Percentiles rank a stretch among this genome's conserved stretches.
Evolutionary conservation across 1,139 yeast species (phyloP).

Genomic region (Geotrichum carabidarum): DNA sequence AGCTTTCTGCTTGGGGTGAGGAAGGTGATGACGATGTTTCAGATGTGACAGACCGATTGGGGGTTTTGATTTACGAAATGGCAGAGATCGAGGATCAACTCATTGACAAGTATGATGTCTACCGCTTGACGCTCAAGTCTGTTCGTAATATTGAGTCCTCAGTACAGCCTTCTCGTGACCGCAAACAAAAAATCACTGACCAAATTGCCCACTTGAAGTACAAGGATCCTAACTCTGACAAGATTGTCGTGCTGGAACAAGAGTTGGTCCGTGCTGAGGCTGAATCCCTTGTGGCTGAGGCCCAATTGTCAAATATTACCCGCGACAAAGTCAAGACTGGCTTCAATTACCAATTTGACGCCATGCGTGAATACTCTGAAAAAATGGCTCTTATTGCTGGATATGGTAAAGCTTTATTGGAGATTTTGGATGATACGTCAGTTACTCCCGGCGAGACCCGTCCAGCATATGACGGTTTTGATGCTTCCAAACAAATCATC

Average conservation of each 20-base stretch:
- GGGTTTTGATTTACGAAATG: constrained; percentile 90
- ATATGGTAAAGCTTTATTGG: constrained; percentile 94
- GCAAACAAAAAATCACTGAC: constrained; percentile 95
- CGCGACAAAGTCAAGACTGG: constrained; percentile 97
- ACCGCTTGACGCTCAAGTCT: constrained; percentile 91
- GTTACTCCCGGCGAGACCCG: constrained; percentile 99
- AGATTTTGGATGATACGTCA: constrained; percentile 91
- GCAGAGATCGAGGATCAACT: constrained; percentile 97
- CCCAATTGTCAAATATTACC: constrained; percentile 95
- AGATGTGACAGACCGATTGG: constrained; percentile 94
- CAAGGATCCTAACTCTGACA: constrained; percentile 97
- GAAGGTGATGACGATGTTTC: constrained; percentile 95
- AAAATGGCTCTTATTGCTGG: constrained; percentile 96
- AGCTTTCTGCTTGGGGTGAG: constrained; percentile 95
- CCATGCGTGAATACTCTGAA: constrained; percentile 93
- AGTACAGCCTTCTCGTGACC: constrained; percentile 96
- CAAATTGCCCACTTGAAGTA: constrained; percentile 96
- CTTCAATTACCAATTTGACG: constrained; percentile 93
- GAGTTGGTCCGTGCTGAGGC: constrained; percentile 99
- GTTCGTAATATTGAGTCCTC: constrained; percentile 95
- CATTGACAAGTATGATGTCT: constrained; percentile 96
- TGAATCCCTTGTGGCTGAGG: constrained; percentile 97
- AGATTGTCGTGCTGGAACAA: constrained; percentile 91
- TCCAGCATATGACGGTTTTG: constrained; percentile 97
- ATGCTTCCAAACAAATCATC: constrained; percentile 95